Base-by-base conservation (phyloP, 345 rosid species). In the Linum lewisii region DNA sequence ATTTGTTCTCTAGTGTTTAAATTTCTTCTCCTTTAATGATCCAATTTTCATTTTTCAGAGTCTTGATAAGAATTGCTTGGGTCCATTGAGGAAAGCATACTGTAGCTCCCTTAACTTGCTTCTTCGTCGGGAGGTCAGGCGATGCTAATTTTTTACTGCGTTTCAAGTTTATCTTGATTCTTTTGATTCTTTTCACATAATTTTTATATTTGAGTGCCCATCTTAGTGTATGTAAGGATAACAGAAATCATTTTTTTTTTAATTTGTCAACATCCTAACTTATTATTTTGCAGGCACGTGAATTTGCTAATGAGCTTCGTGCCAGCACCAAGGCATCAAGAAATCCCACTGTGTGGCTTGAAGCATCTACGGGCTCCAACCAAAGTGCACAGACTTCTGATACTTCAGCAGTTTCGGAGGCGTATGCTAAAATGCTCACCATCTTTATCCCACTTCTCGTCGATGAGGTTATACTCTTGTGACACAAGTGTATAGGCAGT, bases 281-380 rank as follows among this genome's bases (percentile, higher is more conserved):
- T 55, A n/a, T 64, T 45, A n/a, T 15, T 70, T 57, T 67, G 24
- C 79, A 90, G 99, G 97, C 99, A 75, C 97, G 96, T 45, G 99
- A 94, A 73, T 94, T 90, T 59, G 95, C 97, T 49, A 94, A 87
- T 69, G 99, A 94, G 81, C 99, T 94, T 74, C 99, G 99, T 80
- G 96, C 97, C 66, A 84, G 99, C 70, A 90, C 97, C 64, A 94
- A 94, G 78, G 95, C 95, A 64, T 82, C 99, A 60, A 82, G 88
- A 69, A 84, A 86, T 74, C 96, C 99, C 66, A 79, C 90, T 44
- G 88, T 85, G 61, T 94, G 97, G 97, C 90, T 94, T 71, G 97
- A 94, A 81, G 95, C 87, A 70, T 74, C 95, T 56, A 51, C 95
- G 0, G 96, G 93, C 57, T 86, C 92, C 64, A 73, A 75, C 77